Percentiles rank a stretch among this genome's conserved stretches.
phyloP scores from a whole-genome alignment of 2,329 filamentous ascomycete species.

The Aspergillus cejpii region DNA sequence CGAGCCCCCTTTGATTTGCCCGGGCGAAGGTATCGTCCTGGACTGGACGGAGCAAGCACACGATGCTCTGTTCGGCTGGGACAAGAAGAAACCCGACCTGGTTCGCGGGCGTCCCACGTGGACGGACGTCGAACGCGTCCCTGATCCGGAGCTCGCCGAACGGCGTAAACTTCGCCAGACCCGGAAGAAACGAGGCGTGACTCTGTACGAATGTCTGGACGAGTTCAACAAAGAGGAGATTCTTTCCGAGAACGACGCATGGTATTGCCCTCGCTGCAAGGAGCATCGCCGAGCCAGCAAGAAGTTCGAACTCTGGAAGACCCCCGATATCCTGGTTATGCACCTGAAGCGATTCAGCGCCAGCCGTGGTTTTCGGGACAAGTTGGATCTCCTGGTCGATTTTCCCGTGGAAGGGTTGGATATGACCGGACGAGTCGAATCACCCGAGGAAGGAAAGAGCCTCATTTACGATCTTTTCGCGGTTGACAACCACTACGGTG shows the following conservation, averaged over 20 bases:
- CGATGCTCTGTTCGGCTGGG: constrained; percentile 59
- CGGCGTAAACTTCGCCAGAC: constrained; percentile 57
- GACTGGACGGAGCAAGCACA: constrained; percentile 72
- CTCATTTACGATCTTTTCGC: constrained; percentile 89
- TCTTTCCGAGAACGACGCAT: constrained; percentile 89
- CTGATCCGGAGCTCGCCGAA: constrained; percentile 58
- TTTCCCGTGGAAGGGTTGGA: constrained; percentile 87
- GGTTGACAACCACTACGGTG: constrained; percentile 92
- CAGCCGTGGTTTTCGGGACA: constrained; percentile 73
- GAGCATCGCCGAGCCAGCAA: constrained; percentile 88
- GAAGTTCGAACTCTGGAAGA: constrained; percentile 95
- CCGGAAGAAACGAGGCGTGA: constrained; percentile 69
- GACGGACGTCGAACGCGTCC: constrained; percentile 46
- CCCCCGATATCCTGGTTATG: constrained; percentile 87
- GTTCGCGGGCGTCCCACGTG: constrained; percentile 57
- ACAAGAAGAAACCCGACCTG: constrained; percentile 41
- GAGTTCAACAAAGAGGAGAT: constrained; percentile 94
- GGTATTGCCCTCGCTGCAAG: constrained; percentile 96
- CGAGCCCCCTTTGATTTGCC: constrained; percentile 62
- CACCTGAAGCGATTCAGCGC: constrained; percentile 95
- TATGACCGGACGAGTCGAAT: constrained; percentile 68
- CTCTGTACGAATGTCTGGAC: constrained; percentile 81
- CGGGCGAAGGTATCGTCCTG: constrained; percentile 77
- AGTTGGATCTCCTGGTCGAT: constrained; percentile 83
- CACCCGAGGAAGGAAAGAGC: constrained; percentile 71